A percentile compares a stretch with the other conserved stretches of the same genome.
Conservation (phyloP, 345 rosid genomes). For the Mallotus nudiflorus region DNA sequence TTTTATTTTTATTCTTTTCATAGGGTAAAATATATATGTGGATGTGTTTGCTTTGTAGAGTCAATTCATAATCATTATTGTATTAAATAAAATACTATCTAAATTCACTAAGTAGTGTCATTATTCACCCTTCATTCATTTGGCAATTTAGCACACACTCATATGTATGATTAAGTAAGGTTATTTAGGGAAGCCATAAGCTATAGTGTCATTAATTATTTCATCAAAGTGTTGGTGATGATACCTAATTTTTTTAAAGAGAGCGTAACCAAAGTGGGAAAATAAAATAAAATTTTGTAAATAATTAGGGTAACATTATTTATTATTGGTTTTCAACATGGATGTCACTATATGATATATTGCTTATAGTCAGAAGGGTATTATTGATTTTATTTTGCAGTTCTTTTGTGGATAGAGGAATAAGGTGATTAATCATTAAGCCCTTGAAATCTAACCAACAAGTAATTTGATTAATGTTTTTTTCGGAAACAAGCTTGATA, state of each 20-base stretch:
- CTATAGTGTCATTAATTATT: not conserved
- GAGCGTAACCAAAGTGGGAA: too few relatives aligned
- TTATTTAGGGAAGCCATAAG: not conserved
- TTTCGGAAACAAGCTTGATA: too few relatives aligned
- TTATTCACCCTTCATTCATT: not conserved
- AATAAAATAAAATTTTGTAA: too few relatives aligned
- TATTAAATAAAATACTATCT: not conserved
- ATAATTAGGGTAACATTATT: too few relatives aligned
- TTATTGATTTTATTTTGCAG: too few relatives aligned
- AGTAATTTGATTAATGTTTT: too few relatives aligned
- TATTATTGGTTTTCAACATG: too few relatives aligned
- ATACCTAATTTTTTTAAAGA: not conserved
- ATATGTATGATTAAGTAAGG: not conserved
- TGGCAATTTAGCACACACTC: not conserved
- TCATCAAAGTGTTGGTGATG: not conserved
- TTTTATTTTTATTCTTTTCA: not conserved
- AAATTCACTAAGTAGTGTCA: not conserved
- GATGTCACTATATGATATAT: too few relatives aligned
- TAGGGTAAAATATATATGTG: not conserved
- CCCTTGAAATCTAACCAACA: too few relatives aligned
- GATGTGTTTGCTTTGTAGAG: slow-evolving; percentile 7
- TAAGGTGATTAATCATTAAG: too few relatives aligned
- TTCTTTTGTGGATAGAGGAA: too few relatives aligned
- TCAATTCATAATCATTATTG: slow-evolving; percentile 6
- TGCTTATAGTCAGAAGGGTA: too few relatives aligned